Evolutionary conservation across 2,329 filamentous ascomycete genomes (phyloP).

Genomic region (Talaromyces sp.): DNA sequence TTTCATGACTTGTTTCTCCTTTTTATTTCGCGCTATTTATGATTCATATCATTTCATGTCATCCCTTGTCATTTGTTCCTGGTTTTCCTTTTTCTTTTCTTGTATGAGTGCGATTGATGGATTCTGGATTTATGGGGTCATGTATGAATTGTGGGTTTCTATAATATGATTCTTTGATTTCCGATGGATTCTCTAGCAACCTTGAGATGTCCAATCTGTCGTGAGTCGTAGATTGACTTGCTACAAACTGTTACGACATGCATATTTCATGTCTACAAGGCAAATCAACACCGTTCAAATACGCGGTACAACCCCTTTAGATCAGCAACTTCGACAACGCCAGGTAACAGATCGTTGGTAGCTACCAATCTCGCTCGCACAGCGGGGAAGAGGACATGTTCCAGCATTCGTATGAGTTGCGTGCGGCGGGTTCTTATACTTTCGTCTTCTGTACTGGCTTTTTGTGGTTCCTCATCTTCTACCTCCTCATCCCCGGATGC

Average conservation of each 20-base stretch:
- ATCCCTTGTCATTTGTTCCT: background rate
- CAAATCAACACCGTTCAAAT: conserved; percentile 79
- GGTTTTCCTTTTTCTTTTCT: background rate
- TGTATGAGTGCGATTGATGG: background rate
- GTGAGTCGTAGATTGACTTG: background rate
- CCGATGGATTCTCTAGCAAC: background rate
- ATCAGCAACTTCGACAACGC: conserved; percentile 82
- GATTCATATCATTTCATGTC: background rate
- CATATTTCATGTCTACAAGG: background rate
- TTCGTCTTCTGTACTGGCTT: conserved; percentile 47
- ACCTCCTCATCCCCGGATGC: background rate
- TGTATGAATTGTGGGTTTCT: background rate
- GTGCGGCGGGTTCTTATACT: conserved; percentile 54
- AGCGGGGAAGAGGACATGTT: conserved; percentile 85
- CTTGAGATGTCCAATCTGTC: background rate
- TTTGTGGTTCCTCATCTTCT: conserved; percentile 11
- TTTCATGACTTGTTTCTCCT: background rate
- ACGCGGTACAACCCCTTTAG: conserved; percentile 89
- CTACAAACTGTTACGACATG: background rate
- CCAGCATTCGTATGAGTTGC: conserved; percentile 71
- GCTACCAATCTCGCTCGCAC: conserved; percentile 80
- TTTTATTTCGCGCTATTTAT: background rate
- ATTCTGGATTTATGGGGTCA: background rate
- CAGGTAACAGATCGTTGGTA: conserved; percentile 71
- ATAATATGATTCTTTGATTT: background rate